These are phyloP conservation scores for Aureobasidium melanogenum DNA, from an alignment of 2,329 filamentous ascomycete genomes.

Conservation along the genomic window DNA sequence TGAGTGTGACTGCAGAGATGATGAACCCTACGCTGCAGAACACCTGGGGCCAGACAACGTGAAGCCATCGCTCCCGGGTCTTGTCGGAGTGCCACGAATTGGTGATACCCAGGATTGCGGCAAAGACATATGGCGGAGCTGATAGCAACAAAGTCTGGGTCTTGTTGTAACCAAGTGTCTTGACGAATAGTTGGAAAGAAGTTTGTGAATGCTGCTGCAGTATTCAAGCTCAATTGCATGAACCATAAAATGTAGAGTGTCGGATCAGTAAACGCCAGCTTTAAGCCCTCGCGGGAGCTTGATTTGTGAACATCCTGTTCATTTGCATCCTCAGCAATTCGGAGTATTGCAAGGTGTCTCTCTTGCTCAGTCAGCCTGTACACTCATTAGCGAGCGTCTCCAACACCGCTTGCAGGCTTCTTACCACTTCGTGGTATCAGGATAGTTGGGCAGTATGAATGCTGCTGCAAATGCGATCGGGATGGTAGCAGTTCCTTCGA, in stretches of 20 bases:
- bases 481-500: slow-evolving; percentile 24
- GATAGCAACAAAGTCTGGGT: slow-evolving; percentile 51
- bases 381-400: not conserved
- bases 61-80: slow-evolving; percentile 47
- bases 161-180: slow-evolving; percentile 49
- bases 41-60: slow-evolving; percentile 46
- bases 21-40: slow-evolving; percentile 47
- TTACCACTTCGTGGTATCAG: slow-evolving; percentile 42
- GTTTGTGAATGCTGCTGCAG: slow-evolving; percentile 43
- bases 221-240: not conserved
- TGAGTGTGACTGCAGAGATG: slow-evolving; percentile 25
- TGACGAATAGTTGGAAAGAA: slow-evolving; percentile 59
- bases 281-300: slow-evolving; percentile 36
- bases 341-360: slow-evolving; percentile 45
- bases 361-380: slow-evolving; percentile 37
- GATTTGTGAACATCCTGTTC: slow-evolving; percentile 34
- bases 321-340: slow-evolving; percentile 41
- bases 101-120: slow-evolving; percentile 26
- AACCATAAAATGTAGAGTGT: not conserved
- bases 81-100: slow-evolving; percentile 49
- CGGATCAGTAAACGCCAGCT: slow-evolving; percentile 32
- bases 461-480: slow-evolving; percentile 17
- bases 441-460: slow-evolving; percentile 41
- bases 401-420: not conserved
- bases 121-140: slow-evolving; percentile 44